phyloP scores from a whole-genome alignment of 495 filamentous ascomycete species.

The Penicillium argentinense region DNA sequence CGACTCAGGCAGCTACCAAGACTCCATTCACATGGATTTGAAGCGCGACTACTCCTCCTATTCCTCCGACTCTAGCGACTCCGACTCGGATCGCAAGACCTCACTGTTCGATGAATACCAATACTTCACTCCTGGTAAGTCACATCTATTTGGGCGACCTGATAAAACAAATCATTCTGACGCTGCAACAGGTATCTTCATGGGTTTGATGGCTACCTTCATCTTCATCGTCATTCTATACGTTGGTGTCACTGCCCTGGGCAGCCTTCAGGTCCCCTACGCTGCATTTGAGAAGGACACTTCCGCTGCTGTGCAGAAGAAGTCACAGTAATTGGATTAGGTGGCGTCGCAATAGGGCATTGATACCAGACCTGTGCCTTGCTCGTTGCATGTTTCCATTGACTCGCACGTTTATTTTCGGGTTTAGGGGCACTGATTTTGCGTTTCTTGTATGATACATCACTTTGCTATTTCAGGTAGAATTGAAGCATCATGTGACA shows the following conservation, averaged over 20 bases:
- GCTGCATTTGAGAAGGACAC: constrained; percentile 96
- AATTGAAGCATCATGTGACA: constrained; percentile 27
- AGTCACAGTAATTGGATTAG: constrained; percentile 54
- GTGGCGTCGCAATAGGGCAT: constrained; percentile 3
- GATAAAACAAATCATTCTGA: constrained; percentile 7
- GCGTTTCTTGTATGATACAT: constrained; percentile 27
- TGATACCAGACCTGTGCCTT: constrained; percentile 6
- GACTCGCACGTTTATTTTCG: constrained; percentile 6
- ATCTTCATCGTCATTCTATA: constrained; percentile 74
- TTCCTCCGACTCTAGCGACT: constrained; percentile 5
- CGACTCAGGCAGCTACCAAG: constrained; percentile 47
- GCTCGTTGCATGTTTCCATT: constrained; percentile 18
- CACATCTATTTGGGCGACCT: background rate
- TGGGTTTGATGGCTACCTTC: constrained; percentile 66
- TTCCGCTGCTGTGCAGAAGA: constrained; percentile 82
- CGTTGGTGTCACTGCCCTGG: constrained; percentile 71
- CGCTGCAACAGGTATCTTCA: constrained; percentile 68
- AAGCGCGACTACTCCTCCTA: constrained; percentile 54
- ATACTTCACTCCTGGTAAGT: constrained; percentile 73
- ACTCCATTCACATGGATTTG: constrained; percentile 55
- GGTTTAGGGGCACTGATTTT: constrained; percentile 11
- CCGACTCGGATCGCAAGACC: constrained; percentile 25
- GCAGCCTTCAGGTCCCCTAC: constrained; percentile 83
- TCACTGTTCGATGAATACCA: constrained; percentile 90
- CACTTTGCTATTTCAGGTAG: constrained; percentile 23